Base-by-base conservation (phyloP, 306 rosid genomes). In the Elaeagnus macrophylla region DNA sequence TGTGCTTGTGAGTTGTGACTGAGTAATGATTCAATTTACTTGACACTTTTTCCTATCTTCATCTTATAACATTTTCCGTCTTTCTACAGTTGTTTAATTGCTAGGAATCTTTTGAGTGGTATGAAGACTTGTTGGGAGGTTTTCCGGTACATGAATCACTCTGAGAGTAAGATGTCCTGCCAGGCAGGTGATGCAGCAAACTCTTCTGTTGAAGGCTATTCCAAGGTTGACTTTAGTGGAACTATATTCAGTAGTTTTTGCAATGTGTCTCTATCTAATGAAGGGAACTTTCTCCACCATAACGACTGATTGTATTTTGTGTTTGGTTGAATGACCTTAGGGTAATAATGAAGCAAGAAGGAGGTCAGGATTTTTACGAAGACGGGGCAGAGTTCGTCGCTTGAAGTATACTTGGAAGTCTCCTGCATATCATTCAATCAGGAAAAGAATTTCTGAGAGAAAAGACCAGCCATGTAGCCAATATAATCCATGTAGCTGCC, bases 391-490 rank as follows among this genome's bases (percentile, higher is more conserved):
- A 72, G 99, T 93, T 57, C 99, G 99, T 57, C 96, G 99, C 51
- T 75, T 93, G 68, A 91, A 91, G 76, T 86, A 91, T 75, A 86
- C 94, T 39, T 91, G 95, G 97, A 91, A 91, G 71, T 81, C 97
- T 59, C 91, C 97, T 48, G 95, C 97, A 36, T 91, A 86, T 62
- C 97, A 91, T 81, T 86, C 96, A 40, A 80, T 91, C 54, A 73
- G 97, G 74, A 91, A 91, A 76, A 84, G 97, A 64, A 91, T 91
- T 66, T 86, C 96, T 9, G 96, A 91, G 61, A 86, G 84, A 65
- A 91, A 91, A 71, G 96, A 91, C 66, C 95, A 91, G 70, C 97
- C 97, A 39, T 91, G 96, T 74, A 81, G 97, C 65, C 93, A 91
- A 84, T 91, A 83, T 74, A 91, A 91, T 73, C 97, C 97, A 45